Evolutionary conservation across 768 basidiomycete genomes (phyloP), one percentile per base, ranked within the genome.

Genomic region (Trametes meyenii): DNA sequence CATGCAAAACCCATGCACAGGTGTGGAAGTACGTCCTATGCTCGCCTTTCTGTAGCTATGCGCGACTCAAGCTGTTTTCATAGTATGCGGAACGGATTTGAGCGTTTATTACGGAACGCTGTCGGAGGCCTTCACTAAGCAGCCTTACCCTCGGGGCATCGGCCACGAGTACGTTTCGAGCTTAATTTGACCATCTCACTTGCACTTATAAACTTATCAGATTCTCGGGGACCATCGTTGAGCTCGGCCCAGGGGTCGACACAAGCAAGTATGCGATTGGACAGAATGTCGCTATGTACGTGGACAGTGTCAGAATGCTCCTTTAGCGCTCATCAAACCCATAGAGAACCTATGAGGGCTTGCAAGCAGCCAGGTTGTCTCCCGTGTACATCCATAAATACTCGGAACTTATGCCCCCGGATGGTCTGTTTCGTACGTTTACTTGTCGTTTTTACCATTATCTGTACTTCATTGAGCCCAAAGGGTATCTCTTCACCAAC

Each of bases 41-140:
- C 6, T 29, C 13, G 8, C 23, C 2, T 33, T 1, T 36, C 6
- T 17, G 46, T 39, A 46, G 59, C 16, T 50, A 49, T 1, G 16
- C 13, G 16, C 46, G 3, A 57, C 45, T 52, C 4, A 33, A 33
- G n/a, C n/a, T 33, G 7, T 33, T 50, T 56, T 10, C 2, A 58
- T 51, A 74, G 79, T 82, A 55, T 83, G 80, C 58, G 80, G 81
- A 10, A 77, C 76, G 48, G 82, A 83, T 61, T 67, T 83, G 13
- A 80, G 49, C 21, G 36, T 42, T 4, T 57, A 36, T 21, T 29
- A 57, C 4, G 46, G 39, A 2, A 13, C 33, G 56, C 72, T 53
- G 67, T 66, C 79, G 8, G 72, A 81, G 63, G 66, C 67, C 7
- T 40, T 78, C 13, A 78, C 79, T 1, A 76, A 76, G 14, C 75